These are phyloP conservation scores for Sporothrix sp. DNA, from an alignment of 2,329 filamentous ascomycete genomes.

Conservation along the genomic window DNA sequence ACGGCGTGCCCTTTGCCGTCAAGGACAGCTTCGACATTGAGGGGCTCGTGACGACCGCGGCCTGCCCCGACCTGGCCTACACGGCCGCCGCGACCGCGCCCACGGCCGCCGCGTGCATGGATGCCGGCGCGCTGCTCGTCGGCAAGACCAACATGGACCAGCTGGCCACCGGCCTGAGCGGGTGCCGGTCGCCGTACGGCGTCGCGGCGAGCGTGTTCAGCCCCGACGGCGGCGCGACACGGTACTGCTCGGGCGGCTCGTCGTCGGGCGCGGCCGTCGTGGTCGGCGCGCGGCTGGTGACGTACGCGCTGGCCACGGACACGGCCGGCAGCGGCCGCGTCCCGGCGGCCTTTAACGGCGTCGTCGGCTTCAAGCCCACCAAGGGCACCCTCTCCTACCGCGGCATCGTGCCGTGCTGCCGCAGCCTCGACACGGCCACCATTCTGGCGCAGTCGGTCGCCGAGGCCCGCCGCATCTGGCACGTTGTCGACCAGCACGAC, in stretches of 20 bases:
- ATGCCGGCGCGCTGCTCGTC: conserved; percentile 44
- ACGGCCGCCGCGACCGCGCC: conserved; percentile 35
- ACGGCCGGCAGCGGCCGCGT: conserved; percentile 46
- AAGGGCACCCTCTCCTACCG: conserved; percentile 38
- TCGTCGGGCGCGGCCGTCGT: conserved; percentile 46
- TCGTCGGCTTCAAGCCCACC: conserved; percentile 43
- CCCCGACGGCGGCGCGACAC: conserved; percentile 1
- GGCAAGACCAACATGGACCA: conserved; percentile 53
- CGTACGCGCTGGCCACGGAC: conserved; percentile 47
- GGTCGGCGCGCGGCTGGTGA: conserved; percentile 42
- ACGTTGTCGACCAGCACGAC: conserved; percentile 36
- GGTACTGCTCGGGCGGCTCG: conserved; percentile 37
- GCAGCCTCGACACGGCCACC: conserved; percentile 12
- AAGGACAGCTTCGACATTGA: conserved; percentile 48
- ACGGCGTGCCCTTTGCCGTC: conserved; percentile 46
- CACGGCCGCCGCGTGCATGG: conserved; percentile 37
- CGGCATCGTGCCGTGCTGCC: conserved; percentile 27
- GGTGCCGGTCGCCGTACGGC: conserved; percentile 46
- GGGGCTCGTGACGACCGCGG: conserved; percentile 40
- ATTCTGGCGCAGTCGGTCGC: conserved; percentile 17
- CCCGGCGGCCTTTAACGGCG: conserved; percentile 43
- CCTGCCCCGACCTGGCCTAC: conserved; percentile 39
- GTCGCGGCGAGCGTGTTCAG: conserved; percentile 30
- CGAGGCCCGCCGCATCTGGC: conserved; percentile 41
- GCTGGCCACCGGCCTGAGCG: conserved; percentile 50